Base-by-base conservation (phyloP, 495 filamentous ascomycete species). In the Penicillium manginii region DNA sequence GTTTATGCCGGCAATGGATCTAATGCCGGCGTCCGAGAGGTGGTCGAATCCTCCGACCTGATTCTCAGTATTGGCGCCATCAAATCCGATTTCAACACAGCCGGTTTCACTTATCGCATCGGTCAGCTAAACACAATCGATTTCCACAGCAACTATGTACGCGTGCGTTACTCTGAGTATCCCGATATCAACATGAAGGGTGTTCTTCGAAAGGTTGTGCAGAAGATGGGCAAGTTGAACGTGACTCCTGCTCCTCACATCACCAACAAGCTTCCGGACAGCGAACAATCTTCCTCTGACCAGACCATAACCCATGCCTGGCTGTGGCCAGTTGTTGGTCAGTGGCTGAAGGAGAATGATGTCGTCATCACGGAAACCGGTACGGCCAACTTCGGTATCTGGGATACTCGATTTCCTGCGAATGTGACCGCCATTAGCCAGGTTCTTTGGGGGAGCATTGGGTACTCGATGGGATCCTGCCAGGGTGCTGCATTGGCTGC, bases 381-480 rank as follows among this genome's bases (percentile, higher is more conserved):
- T 48, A 96, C 92, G 4, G 81, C 91, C 29, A 93, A 91, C 74
- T 96, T 96, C 73, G 92, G 93, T 43, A 90, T 96, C 60, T 91
- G 88, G 84, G 91, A 96, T 54, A 92, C 90, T 31, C 86, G 86
- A 21, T 94, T 96, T 78, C 91, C 91, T 1, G 69, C 81, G 22
- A 78, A 83, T 23, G 90, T 93, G 1, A 90, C 83, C 4, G 88
- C 88, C 17, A 82, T 96, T 60, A 91, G 84, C 46, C 92, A 96
- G 70, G 88, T 93, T 2, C 83, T 97, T 10, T 96, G 91, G 91
- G 91, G 92, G 37, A 91, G 86, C 57, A 96, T 96, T 64, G 92
- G 88, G 0, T 93, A 90, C 71, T 86, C 90, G 0, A 85, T 92
- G 26, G 90, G 90, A 18, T 87, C 90, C 10, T 86, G 87, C 49